Percentiles rank a stretch among this genome's conserved stretches.
phyloP scores from a whole-genome alignment of 2,329 filamentous ascomycete genomes.

The Ophiocordyceps robertsii region DNA sequence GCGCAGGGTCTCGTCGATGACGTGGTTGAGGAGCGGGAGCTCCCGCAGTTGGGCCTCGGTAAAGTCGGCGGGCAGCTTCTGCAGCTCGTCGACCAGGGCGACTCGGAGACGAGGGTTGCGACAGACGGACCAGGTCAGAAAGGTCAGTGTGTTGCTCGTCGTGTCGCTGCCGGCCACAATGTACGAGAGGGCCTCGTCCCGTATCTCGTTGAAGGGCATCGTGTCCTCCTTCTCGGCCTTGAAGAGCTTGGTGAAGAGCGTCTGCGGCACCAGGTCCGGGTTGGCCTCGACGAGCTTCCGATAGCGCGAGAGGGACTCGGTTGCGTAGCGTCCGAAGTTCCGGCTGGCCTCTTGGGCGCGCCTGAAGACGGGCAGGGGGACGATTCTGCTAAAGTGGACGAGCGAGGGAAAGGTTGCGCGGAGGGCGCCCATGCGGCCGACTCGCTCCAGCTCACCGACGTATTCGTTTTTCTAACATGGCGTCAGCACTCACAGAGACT shows the following conservation, averaged over 20 bases:
- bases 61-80: conserved; percentile 14
- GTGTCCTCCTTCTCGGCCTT: conserved; percentile 17
- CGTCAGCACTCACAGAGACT: background rate
- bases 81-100: conserved; percentile 20
- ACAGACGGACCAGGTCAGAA: conserved; percentile 27
- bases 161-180: conserved; percentile 40
- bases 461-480: conserved; percentile 19
- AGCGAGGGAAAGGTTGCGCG: conserved; percentile 15
- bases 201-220: conserved; percentile 18
- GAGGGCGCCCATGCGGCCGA: conserved; percentile 10
- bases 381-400: conserved; percentile 6
- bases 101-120: conserved; percentile 14
- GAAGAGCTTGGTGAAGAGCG: conserved; percentile 24
- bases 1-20: conserved; percentile 31
- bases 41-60: conserved; percentile 8
- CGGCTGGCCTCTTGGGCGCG: conserved; percentile 1
- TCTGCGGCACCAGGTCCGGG: conserved; percentile 11
- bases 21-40: conserved; percentile 25
- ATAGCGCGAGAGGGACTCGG: conserved; percentile 15
- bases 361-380: conserved; percentile 11
- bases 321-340: conserved; percentile 12
- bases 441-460: conserved; percentile 20
- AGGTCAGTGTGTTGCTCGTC: conserved; percentile 34
- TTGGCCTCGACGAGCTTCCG: conserved; percentile 8
- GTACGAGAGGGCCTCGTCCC: conserved; percentile 24